phyloP scores from a whole-genome alignment of 108 stramenopile genomes.

The Conticribra guillardii region DNA sequence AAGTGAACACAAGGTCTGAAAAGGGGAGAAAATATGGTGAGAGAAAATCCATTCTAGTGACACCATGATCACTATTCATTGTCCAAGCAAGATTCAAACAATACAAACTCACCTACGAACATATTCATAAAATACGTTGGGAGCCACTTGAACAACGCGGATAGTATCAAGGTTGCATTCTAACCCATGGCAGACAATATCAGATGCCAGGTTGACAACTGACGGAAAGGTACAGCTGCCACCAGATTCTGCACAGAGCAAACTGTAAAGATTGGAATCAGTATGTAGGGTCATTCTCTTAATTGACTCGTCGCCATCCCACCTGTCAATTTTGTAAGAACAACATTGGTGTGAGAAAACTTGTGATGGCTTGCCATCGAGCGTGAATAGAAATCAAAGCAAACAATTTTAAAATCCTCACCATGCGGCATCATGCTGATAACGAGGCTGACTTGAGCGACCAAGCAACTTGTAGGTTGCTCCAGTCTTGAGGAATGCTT shows the following conservation, averaged over 20 bases:
- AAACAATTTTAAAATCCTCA: too few species aligned
- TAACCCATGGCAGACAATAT: slow-evolving; percentile 30
- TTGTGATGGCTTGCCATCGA: too few species aligned
- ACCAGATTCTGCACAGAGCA: slow-evolving; percentile 15
- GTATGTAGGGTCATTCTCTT: slow-evolving; percentile 18
- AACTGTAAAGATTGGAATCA: slow-evolving; percentile 14
- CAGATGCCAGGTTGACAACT: slow-evolving; percentile 15
- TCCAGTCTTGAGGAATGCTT: slow-evolving; percentile 36
- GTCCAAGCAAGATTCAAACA: too few species aligned
- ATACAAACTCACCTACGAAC: slow-evolving; percentile 8
- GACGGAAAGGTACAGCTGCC: slow-evolving; percentile 24
- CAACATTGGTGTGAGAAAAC: too few species aligned
- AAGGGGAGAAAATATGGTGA: neutral
- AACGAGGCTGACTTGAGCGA: slow-evolving; percentile 14
- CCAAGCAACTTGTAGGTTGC: slow-evolving; percentile 40
- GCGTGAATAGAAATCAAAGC: too few species aligned
- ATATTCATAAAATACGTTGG: slow-evolving; percentile 48
- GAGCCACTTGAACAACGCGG: slow-evolving; percentile 26
- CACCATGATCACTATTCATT: too few species aligned
- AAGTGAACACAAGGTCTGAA: slow-evolving; percentile 37
- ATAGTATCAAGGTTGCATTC: slow-evolving; percentile 49
- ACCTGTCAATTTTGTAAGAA: too few species aligned
- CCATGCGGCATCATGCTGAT: slow-evolving; percentile 5
- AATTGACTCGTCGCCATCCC: slow-evolving; percentile 27
- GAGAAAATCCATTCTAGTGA: too few species aligned